phyloP scores from a whole-genome alignment of 108 stramenopile species.

The Skeletonema grethae region DNA sequence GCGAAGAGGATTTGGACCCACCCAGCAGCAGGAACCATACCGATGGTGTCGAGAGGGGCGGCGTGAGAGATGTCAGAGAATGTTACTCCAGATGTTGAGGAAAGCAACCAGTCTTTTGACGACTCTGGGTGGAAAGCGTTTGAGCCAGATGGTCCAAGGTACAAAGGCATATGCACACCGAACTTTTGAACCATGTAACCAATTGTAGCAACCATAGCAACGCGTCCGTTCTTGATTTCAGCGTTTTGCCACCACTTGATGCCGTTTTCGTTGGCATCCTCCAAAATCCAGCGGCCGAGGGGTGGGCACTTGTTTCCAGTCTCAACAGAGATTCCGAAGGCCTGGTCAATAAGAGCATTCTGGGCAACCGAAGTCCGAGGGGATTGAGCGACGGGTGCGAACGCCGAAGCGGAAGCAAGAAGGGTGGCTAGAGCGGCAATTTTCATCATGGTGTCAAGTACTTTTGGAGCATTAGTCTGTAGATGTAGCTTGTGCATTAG shows the following conservation, averaged over 20 bases:
- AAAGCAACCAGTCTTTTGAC: slow-evolving; percentile 34
- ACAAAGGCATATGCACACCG: slow-evolving; percentile 75
- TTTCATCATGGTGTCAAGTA: slow-evolving; percentile 23
- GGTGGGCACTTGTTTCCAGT: slow-evolving; percentile 82
- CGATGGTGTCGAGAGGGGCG: slow-evolving; percentile 73
- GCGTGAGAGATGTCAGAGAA: slow-evolving; percentile 69
- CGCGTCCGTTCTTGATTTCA: slow-evolving; percentile 78
- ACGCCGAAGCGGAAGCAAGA: slow-evolving; percentile 43
- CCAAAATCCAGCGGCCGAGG: slow-evolving; percentile 63
- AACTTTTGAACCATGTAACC: slow-evolving; percentile 74
- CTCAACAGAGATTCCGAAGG: slow-evolving; percentile 70
- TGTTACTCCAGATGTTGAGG: slow-evolving; percentile 55
- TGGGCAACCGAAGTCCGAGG: slow-evolving; percentile 34
- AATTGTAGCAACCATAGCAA: slow-evolving; percentile 81
- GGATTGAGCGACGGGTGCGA: slow-evolving; percentile 30
- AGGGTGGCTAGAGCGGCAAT: slow-evolving; percentile 20
- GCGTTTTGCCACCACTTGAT: slow-evolving; percentile 85
- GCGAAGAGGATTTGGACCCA: slow-evolving; percentile 70
- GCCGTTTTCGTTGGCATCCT: slow-evolving; percentile 64
- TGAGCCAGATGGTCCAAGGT: slow-evolving; percentile 74
- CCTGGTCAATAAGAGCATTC: slow-evolving; percentile 58
- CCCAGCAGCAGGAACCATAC: slow-evolving; percentile 64
- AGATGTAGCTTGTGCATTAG: background rate
- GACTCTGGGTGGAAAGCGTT: slow-evolving; percentile 70
- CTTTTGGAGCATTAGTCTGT: background rate